Percentiles rank a stretch among this genome's conserved stretches.
Evolutionary conservation across 2,329 filamentous ascomycete species (phyloP).

Genomic region (Mariannaea sp.): DNA sequence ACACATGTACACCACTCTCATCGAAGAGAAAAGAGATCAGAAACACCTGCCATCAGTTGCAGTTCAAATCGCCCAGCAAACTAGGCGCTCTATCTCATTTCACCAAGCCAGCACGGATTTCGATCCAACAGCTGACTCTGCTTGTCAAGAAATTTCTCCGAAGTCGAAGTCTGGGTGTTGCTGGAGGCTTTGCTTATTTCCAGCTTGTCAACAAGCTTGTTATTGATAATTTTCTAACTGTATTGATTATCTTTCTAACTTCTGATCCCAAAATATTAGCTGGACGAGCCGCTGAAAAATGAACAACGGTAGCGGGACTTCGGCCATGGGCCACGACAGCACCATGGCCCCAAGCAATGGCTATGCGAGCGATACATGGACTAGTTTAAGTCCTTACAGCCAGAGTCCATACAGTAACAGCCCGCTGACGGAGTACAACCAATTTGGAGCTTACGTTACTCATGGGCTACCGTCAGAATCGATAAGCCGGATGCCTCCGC

Average conservation of each 20-base stretch:
- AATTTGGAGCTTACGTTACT: conserved; percentile 59
- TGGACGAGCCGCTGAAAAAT: conserved; percentile 35
- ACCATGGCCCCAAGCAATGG: conserved; percentile 40
- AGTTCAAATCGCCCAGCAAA: conserved; percentile 20
- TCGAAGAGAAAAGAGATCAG: conserved; percentile 9
- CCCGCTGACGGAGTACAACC: conserved; percentile 69
- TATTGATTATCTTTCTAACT: neutral
- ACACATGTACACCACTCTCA: conserved; percentile 26
- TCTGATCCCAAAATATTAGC: conserved; percentile 20
- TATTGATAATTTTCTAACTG: neutral
- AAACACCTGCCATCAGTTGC: conserved; percentile 4
- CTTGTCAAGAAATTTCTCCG: neutral
- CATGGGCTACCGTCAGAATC: conserved; percentile 58
- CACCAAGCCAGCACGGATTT: conserved; percentile 17
- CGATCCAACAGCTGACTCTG: conserved; percentile 9
- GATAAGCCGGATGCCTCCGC: conserved; percentile 59
- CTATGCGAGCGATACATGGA: conserved; percentile 56
- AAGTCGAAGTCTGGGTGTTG: conserved; percentile 1
- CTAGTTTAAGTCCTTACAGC: conserved; percentile 64
- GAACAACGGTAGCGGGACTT: conserved; percentile 43
- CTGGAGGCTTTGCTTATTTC: neutral
- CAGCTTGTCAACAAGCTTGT: neutral
- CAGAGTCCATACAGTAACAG: conserved; percentile 58
- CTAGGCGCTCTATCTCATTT: conserved; percentile 16
- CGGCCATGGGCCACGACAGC: conserved; percentile 40